Percentiles rank a stretch among this genome's conserved stretches.
phyloP scores from a whole-genome alignment of 163 green algal genomes.

The Scenedesmus sp. region DNA sequence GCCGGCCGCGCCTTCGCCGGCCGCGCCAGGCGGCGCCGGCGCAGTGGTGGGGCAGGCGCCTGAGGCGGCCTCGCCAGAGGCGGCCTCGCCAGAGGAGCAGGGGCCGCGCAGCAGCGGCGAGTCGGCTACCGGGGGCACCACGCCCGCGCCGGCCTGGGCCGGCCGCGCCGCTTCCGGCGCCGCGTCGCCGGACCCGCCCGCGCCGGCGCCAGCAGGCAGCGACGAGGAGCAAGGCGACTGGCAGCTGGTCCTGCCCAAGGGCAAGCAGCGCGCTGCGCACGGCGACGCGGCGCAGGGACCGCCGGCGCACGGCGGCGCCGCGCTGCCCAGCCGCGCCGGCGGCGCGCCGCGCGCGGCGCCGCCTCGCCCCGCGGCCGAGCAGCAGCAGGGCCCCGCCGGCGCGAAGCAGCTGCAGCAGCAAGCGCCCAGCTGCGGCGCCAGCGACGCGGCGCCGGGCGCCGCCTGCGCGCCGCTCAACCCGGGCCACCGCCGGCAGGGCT shows the following conservation, averaged over 20 bases:
- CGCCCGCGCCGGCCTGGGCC: background rate
- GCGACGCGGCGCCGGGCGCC: background rate
- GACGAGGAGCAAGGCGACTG: background rate
- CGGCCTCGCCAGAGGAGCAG: no score
- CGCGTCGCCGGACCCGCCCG: background rate
- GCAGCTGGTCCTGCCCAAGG: conserved; percentile 32
- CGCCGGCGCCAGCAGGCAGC: background rate
- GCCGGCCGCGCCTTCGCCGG: no score
- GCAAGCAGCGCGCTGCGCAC: conserved; percentile 17
- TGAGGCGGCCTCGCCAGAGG: no score
- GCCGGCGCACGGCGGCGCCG: background rate
- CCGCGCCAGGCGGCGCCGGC: no score
- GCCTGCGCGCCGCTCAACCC: background rate
- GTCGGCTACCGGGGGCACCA: background rate
- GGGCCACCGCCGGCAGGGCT: conserved; percentile 19
- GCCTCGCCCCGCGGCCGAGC: background rate
- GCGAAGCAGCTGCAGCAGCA: background rate
- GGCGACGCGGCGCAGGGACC: background rate
- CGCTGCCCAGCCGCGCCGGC: background rate
- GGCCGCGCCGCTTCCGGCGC: background rate
- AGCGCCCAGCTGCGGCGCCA: background rate
- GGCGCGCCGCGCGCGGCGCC: no score
- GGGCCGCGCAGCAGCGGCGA: background rate
- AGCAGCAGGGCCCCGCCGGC: background rate
- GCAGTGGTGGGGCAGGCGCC: no score